Evolutionary conservation across 768 basidiomycete genomes (phyloP), one percentile per base, ranked within the genome.

Genomic region (Leccinum longicurvipes): DNA sequence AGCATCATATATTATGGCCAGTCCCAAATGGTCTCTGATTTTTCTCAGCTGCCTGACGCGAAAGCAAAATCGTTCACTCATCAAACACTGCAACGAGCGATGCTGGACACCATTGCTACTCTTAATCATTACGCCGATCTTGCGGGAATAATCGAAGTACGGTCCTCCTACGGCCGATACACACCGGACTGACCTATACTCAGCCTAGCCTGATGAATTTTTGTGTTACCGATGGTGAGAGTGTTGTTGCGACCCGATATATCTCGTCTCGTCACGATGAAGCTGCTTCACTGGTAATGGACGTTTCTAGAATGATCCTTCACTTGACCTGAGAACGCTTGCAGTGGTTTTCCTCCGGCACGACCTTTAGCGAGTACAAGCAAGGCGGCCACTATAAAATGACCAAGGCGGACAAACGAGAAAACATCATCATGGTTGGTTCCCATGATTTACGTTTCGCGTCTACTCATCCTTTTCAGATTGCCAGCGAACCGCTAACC

Each of bases 311-410:
- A 28, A 9, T 41, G 24, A 27, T 24, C 12, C 47, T 23, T 59
- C 50, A 36, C 27, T 49, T 63, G 5, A 34, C 42, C 54, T 58
- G 19, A 60, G 10, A 17, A 31, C 23, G 41, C 60, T 31, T 59
- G 28, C 58, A 93, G 84, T 96, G 93, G 88, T 96, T 92, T 72
- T 95, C 94, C 3, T 95, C 94, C 14, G 96, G 96, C 1, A 96
- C 93, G 6, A 86, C 89, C 23, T 98, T 98, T 65, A 90, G 88
- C 53, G 93, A 97, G 73, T 93, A 87, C 62, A 83, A 85, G 24
- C 83, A 89, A 61, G 93, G 91, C 5, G 91, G 92, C 23, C 88
- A 94, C 67, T 96, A 96, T 71, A 87, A 87, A 67, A 98, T 98
- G 95, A 87, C 87, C 6, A 98, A 97, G 72, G 83, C 87, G 29